Percentiles rank a stretch among this genome's conserved stretches.
Evolutionary conservation across 805 yeast genomes (phyloP).

Genomic region (Lachancea sp.): DNA sequence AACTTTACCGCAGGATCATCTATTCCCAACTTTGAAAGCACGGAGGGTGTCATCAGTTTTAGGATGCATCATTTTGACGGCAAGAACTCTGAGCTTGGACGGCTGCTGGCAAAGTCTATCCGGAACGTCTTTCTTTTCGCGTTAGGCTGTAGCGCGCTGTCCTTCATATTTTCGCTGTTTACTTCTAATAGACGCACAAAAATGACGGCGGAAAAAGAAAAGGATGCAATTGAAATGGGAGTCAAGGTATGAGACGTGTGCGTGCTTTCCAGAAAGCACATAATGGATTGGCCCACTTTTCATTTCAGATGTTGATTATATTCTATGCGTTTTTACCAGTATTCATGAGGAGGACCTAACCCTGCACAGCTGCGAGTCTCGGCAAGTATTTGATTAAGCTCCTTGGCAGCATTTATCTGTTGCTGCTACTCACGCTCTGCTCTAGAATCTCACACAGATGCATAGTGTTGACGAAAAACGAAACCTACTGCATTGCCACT

Average conservation of each 20-base stretch:
- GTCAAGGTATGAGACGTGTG: not conserved
- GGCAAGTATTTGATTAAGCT: too few species aligned
- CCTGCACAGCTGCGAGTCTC: too few species aligned
- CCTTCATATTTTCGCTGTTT: conserved; percentile 5
- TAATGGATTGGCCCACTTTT: too few species aligned
- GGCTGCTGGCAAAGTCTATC: conserved; percentile 5
- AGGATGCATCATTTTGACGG: conserved; percentile 19
- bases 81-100: conserved; percentile 9
- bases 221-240: not conserved
- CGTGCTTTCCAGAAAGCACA: too few species aligned
- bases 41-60: conserved; percentile 16
- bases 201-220: not conserved
- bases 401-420: too few species aligned
- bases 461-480: too few species aligned
- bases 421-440: too few species aligned
- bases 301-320: too few species aligned
- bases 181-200: conserved; percentile 3
- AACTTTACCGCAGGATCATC: conserved; percentile 9
- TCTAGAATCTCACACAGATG: too few species aligned
- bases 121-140: conserved; percentile 16
- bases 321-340: too few species aligned
- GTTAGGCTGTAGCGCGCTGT: conserved; percentile 3
- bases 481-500: too few species aligned
- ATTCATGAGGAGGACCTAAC: too few species aligned
- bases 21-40: conserved; percentile 8